These are phyloP conservation scores for Apiospora pterosperma DNA, from an alignment of 2,329 filamentous ascomycete species.

Conservation along the genomic window DNA sequence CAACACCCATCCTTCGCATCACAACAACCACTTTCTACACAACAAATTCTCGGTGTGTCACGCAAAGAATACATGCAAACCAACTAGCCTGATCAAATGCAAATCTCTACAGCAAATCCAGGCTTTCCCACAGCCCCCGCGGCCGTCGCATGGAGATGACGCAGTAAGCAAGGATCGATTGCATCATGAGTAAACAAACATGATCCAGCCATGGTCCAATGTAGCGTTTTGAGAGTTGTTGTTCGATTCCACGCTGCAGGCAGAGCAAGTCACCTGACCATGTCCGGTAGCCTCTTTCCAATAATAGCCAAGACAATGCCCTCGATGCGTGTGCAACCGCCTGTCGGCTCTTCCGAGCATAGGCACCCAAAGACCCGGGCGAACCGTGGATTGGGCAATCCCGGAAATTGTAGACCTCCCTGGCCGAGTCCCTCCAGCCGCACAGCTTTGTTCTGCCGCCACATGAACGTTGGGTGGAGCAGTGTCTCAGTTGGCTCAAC, in stretches of 20 bases:
- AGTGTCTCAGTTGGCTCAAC: background rate
- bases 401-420: background rate
- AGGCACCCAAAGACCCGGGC: background rate
- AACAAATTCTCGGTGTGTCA: background rate
- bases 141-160: background rate
- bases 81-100: background rate
- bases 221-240: background rate
- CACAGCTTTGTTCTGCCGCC: background rate
- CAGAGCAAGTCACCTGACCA: background rate
- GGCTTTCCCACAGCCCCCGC: background rate
- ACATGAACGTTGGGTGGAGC: background rate
- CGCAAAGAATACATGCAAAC: background rate
- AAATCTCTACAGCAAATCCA: background rate
- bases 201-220: background rate
- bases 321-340: background rate
- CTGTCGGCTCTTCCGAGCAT: background rate
- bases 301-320: background rate
- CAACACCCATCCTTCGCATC: background rate
- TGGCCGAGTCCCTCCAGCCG: background rate
- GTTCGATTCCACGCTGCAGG: background rate
- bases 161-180: background rate
- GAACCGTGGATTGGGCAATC: background rate
- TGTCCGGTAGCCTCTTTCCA: background rate
- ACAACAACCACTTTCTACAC: background rate
- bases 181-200: background rate